Conservation (phyloP, 2,329 filamentous ascomycete species). For the Dothideomycetes sp. region DNA sequence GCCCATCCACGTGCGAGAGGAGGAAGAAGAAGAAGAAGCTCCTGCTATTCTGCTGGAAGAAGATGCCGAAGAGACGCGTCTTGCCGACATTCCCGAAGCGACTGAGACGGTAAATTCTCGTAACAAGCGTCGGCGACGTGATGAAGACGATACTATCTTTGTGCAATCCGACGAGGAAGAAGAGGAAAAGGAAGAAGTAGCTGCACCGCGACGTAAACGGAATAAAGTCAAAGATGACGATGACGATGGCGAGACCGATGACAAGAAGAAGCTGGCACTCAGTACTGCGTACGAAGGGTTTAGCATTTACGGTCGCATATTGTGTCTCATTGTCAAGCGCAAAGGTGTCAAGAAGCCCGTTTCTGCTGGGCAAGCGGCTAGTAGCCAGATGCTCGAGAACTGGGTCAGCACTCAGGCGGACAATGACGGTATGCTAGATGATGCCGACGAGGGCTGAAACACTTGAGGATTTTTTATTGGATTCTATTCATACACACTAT, state of each 20-base stretch:
- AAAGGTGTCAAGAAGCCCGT: slow-evolving; percentile 41
- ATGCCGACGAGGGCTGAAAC: slow-evolving; percentile 21
- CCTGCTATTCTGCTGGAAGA: slow-evolving; percentile 45
- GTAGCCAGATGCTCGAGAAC: slow-evolving; percentile 32
- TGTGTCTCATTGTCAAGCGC: slow-evolving; percentile 81
- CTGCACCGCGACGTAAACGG: slow-evolving; percentile 22
- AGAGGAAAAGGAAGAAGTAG: slow-evolving; percentile 24
- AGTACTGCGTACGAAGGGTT: slow-evolving; percentile 90
- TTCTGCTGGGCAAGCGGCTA: slow-evolving; percentile 18
- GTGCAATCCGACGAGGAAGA: slow-evolving; percentile 30
- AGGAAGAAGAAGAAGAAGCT: slow-evolving; percentile 38
- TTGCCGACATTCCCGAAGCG: slow-evolving; percentile 49
- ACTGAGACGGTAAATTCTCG: slow-evolving; percentile 13
- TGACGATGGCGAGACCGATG: slow-evolving; percentile 38
- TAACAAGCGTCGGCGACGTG: slow-evolving; percentile 19
- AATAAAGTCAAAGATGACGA: slow-evolving; percentile 19
- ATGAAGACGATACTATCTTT: slow-evolving; percentile 25
- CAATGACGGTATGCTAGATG: slow-evolving; percentile 23
- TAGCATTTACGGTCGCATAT: slow-evolving; percentile 83
- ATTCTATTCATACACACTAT: neutral
- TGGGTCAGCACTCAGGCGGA: slow-evolving; percentile 31
- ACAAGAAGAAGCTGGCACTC: slow-evolving; percentile 87
- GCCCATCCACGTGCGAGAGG: slow-evolving; percentile 34
- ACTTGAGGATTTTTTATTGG: neutral
- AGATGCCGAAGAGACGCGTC: slow-evolving; percentile 29